These are phyloP conservation scores for Fusarium tupiense DNA, from an alignment of 2,329 filamentous ascomycete species.

Conservation along the genomic window DNA sequence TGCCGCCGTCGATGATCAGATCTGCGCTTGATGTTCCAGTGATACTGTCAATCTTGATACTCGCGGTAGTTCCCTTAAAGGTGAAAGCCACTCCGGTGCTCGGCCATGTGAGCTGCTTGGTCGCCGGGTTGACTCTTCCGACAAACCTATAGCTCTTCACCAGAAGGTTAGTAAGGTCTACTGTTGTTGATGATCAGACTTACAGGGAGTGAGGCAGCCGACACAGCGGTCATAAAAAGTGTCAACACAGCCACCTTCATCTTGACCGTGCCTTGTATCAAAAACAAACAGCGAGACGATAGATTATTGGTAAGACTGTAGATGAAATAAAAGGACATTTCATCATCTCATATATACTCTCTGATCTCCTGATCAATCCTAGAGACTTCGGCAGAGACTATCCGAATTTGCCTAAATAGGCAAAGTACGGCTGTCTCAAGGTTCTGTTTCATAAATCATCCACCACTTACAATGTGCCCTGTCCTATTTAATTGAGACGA, in stretches of 20 bases:
- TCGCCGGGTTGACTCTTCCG: conserved; percentile 55
- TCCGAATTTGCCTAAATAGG: conserved; percentile 27
- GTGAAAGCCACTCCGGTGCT: conserved; percentile 54
- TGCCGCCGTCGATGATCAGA: conserved; percentile 22
- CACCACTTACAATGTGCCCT: conserved; percentile 9
- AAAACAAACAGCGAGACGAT: neutral
- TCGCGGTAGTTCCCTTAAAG: conserved; percentile 53
- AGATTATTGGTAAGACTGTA: too few species aligned
- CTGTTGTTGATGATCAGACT: neutral
- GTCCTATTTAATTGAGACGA: neutral
- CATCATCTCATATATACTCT: neutral
- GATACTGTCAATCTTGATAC: conserved; percentile 40
- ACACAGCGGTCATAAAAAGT: conserved; percentile 2
- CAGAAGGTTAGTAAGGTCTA: neutral
- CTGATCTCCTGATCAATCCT: neutral
- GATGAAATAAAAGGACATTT: neutral
- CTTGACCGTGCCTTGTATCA: neutral
- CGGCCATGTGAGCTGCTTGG: conserved; percentile 56
- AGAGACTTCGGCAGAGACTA: neutral
- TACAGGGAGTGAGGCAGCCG: conserved; percentile 10
- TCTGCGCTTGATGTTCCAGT: conserved; percentile 22
- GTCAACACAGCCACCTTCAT: conserved; percentile 11
- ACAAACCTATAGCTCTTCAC: conserved; percentile 41
- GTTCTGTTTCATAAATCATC: conserved; percentile 10
- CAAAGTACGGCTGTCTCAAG: neutral